Evolutionary conservation across 176 grass and related monocot species (phyloP).

Genomic region (Oryza brachyantha): DNA sequence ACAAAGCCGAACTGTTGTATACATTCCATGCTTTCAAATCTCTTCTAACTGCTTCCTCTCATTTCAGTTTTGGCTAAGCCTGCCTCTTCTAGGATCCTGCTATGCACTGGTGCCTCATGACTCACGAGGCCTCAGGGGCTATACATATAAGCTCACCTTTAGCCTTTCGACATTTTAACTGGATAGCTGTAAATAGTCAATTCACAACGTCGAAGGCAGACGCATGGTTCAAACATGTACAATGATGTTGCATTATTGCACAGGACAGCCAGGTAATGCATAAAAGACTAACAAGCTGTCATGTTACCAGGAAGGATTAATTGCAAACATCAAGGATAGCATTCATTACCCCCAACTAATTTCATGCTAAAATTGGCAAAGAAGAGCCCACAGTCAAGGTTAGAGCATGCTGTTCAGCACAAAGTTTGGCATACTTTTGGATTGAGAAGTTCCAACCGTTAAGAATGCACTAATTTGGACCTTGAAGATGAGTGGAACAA

Average conservation of each 20-base stretch:
- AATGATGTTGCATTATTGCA: neutral
- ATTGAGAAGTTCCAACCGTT: neutral
- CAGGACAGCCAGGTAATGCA: neutral
- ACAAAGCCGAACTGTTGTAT: neutral
- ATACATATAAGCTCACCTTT: neutral
- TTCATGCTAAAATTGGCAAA: neutral
- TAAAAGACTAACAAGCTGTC: neutral
- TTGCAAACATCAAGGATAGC: neutral
- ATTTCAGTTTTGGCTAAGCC: neutral
- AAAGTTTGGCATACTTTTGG: neutral
- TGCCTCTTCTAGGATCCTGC: neutral
- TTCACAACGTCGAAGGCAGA: neutral
- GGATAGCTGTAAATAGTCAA: neutral
- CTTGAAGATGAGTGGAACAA: neutral
- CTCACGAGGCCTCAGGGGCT: neutral
- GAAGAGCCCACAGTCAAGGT: neutral
- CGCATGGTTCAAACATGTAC: neutral
- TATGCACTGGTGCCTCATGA: neutral
- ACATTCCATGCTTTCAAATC: neutral
- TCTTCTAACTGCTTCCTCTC: neutral
- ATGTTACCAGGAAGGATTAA: neutral
- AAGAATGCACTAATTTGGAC: neutral
- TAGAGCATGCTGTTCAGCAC: neutral
- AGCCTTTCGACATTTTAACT: neutral
- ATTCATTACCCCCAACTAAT: neutral